phyloP scores from a whole-genome alignment of 441 rosid species.

The Mallotus repandus region DNA sequence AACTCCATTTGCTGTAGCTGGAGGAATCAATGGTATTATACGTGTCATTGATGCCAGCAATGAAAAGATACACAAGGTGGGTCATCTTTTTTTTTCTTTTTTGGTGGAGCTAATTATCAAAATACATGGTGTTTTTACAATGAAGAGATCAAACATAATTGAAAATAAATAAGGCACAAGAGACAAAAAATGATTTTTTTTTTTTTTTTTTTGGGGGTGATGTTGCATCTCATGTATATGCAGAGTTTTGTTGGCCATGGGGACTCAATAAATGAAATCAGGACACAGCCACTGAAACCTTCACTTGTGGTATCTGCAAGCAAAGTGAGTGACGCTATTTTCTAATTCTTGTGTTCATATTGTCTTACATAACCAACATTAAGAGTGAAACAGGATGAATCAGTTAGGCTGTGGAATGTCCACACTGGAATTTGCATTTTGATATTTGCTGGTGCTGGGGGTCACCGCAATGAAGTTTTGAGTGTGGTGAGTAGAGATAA shows the following conservation, averaged over 20 bases:
- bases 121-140: background rate
- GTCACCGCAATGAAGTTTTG: constrained; percentile 94
- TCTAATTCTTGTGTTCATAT: constrained; percentile 8
- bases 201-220: constrained; percentile 7
- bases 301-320: constrained; percentile 93
- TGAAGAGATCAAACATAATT: background rate
- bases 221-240: constrained; percentile 14
- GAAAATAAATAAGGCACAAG: background rate
- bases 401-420: constrained; percentile 93
- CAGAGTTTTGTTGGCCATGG: constrained; percentile 99
- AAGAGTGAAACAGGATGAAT: constrained; percentile 69
- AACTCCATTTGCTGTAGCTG: constrained; percentile 70
- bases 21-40: constrained; percentile 89
- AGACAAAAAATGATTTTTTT: background rate
- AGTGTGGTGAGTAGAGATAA: constrained; percentile 67
- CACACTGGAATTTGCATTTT: constrained; percentile 94
- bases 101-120: background rate
- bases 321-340: constrained; percentile 49
- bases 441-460: constrained; percentile 97
- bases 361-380: constrained; percentile 19
- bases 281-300: constrained; percentile 90
- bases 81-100: constrained; percentile 1
- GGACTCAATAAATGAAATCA: constrained; percentile 90
- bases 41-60: constrained; percentile 80
- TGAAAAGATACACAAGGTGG: constrained; percentile 83